Evolutionary conservation across 495 filamentous ascomycete species (phyloP), one percentile per base, ranked within the genome.

Genomic region (Durotheca rogersii): DNA sequence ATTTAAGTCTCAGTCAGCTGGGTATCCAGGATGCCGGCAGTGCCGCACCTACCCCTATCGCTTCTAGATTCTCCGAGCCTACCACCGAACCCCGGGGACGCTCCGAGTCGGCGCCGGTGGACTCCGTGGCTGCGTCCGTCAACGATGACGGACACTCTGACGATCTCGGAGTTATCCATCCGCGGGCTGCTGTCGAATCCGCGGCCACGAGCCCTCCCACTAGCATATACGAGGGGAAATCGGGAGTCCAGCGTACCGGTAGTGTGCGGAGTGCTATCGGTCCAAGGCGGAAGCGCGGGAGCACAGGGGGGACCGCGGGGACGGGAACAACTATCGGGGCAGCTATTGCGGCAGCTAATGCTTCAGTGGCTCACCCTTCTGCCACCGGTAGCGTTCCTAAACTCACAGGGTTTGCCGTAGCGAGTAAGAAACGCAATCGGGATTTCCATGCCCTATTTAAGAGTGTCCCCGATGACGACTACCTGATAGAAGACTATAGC

Each of bases 401-500:
- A 38, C 78, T 93, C 46, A 96, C 92, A 10, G 94, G 94, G 2
- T 97, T 99, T 69, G 92, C 94, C 41, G 90, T 97, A 39, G 93
- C 93, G 36, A 92, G 85, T 62, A 94, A 92, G 69, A 96, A 93
- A 71, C 83, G 93, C 18, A 99, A 99, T 66, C 77, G 89, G 20
- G 94, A 97, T 65, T 99, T 97, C 52, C 93, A 99, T 61, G 79
- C 81, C 35, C 70, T 95, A 12, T 99, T 99, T 75, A 85, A 88
- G 64, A 96, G 90, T 56, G 94, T 99, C 1, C 93, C 93, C 1
- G 93, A 99, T 50, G 93, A 97, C 57, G 93, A 99, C 65, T 96
- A 93, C 56, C 76, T 99, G 7, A 97, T 99, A 51, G 93, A 99
- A 64, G 93, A 99, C 67, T 99, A 96, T 65, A 96, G 94, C 62